Evolutionary conservation across 441 rosid genomes (phyloP).

Genomic region (Corymbia citriodora): DNA sequence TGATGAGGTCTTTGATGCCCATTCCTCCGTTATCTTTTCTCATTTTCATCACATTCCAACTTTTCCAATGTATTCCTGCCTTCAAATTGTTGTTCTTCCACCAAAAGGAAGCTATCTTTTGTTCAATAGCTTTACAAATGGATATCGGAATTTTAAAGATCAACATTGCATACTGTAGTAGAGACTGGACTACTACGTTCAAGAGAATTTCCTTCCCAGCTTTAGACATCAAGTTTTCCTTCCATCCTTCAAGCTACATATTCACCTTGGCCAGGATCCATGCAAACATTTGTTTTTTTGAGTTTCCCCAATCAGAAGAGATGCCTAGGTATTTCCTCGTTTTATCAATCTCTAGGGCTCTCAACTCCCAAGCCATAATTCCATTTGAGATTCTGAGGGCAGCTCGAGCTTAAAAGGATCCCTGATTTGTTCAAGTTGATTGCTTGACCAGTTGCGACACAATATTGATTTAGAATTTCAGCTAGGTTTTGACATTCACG

Average conservation of each 20-base stretch:
- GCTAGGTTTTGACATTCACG: neutral
- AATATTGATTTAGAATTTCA: neutral
- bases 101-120: too few relatives aligned
- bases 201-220: neutral
- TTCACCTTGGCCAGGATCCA: neutral
- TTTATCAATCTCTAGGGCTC: neutral
- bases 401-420: neutral
- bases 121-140: too few relatives aligned
- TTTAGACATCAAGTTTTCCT: too few relatives aligned
- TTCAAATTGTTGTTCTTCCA: too few relatives aligned
- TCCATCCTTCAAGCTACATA: too few relatives aligned
- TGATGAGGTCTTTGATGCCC: too few relatives aligned
- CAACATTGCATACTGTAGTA: neutral
- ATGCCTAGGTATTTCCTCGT: neutral
- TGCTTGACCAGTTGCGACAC: neutral
- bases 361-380: neutral
- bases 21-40: too few relatives aligned
- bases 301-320: neutral
- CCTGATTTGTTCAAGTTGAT: too few relatives aligned
- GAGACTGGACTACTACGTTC: neutral
- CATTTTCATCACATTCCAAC: too few relatives aligned
- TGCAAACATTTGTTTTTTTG: neutral
- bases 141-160: neutral
- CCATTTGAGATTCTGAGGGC: neutral
- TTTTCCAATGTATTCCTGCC: too few relatives aligned